Conservation (phyloP, 1,284 basidiomycete species). For the Rhodotorula sp. region DNA sequence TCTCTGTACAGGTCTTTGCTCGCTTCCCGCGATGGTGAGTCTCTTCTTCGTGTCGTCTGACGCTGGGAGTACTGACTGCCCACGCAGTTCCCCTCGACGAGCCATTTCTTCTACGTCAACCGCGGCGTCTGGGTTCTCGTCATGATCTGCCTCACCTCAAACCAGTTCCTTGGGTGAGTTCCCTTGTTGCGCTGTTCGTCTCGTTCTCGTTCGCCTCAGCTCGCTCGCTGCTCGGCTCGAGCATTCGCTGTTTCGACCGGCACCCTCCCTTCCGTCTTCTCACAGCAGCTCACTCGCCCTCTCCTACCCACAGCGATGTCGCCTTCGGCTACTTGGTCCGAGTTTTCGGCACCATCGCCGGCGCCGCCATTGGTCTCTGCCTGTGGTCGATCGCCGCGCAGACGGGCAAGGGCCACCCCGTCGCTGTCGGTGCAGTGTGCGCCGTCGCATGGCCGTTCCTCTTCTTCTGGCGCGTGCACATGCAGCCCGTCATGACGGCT, state of each 20-base stretch:
- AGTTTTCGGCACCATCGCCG: constrained; percentile 62
- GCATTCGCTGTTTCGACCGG: no score
- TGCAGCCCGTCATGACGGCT: constrained; percentile 60
- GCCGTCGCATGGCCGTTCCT: constrained; percentile 66
- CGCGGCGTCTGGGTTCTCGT: constrained; percentile 44
- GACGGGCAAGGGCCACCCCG: constrained; percentile 66
- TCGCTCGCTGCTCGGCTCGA: no score
- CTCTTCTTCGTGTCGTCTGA: no score
- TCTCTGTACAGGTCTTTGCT: constrained; percentile 7
- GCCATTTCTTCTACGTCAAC: constrained; percentile 47
- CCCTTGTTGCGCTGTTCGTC: background rate
- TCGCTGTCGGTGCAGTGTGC: constrained; percentile 69
- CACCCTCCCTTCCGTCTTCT: no score
- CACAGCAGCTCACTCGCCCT: constrained; percentile 30
- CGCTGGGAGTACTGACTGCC: background rate
- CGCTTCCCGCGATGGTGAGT: constrained; percentile 25
- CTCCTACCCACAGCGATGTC: constrained; percentile 5
- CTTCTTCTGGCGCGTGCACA: constrained; percentile 61
- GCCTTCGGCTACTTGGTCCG: constrained; percentile 45
- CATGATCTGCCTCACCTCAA: constrained; percentile 23
- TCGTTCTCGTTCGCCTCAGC: background rate
- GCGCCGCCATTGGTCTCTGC: constrained; percentile 66
- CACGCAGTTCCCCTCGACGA: constrained; percentile 10
- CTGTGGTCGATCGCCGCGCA: constrained; percentile 61
- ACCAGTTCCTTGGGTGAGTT: constrained; percentile 10